Evolutionary conservation across 768 basidiomycete species (phyloP), one percentile per base, ranked within the genome.

Genomic region (Termitomyces sp.): DNA sequence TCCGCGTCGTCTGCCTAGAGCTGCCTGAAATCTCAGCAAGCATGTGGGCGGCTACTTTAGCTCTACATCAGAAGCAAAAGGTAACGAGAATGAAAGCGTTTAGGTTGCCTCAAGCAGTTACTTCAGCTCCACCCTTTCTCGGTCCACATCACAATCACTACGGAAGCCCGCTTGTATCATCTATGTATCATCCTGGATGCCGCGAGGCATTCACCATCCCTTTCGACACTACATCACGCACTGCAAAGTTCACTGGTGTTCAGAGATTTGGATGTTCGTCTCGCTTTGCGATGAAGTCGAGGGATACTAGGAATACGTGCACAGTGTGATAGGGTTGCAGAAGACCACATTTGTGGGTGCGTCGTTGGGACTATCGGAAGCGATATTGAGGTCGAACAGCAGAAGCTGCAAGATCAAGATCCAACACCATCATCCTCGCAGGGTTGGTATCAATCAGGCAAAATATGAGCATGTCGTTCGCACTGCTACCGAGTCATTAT

Each of bases 221-320:
- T 87, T 5, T 81, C 83, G 16, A 79, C 88, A 0, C 70, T 92
- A 11, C 77, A 79, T 34, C 73, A 78, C 17, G 76, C 84, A 3
- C 70, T 92, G 4, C 84, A 88, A 55, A 77, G 76, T n/a, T 85
- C 89, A 0, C 60, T 91, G 12, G 77, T 83, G 3, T 81, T 17
- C 88, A 86, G 60, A 81, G 91, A 14, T 91, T 89, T 63, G 80
- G 90, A 0, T 89, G 87, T 55, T 80, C 91, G 2, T 3, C 76
- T 94, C 3, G 91, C 91, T 4, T 68, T 94, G 48, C 79, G 91
- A 82, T 46, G 88, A 85, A 32, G 88, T 89, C 59, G 85, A 86
- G 49, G 74, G 77, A 6, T 94, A 94, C 62, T 94, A 91, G 91
- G 91, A 92, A 62, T 86, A 92, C 62, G 89, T 89, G 28, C 79